These are phyloP conservation scores for Inonotus hispidus DNA, from an alignment of 1,284 basidiomycete species.

Conservation along the genomic window DNA sequence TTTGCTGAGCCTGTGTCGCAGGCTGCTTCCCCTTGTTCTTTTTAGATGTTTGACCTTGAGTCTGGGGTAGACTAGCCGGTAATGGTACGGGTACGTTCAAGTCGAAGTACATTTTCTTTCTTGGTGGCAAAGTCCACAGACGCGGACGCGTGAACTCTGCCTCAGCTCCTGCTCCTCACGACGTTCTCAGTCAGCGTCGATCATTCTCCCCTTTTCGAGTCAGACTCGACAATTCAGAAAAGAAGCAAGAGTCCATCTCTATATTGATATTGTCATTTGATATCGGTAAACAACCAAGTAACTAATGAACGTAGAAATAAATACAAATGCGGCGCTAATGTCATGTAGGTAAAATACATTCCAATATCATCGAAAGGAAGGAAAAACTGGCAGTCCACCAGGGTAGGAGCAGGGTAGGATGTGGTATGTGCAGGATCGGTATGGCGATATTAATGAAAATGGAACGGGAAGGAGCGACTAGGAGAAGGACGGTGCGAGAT, in stretches of 20 bases:
- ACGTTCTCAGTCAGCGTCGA: too few species aligned
- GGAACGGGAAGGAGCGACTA: background rate
- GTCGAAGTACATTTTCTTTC: slow-evolving; percentile 49
- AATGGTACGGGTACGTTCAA: slow-evolving; percentile 45
- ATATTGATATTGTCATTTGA: background rate
- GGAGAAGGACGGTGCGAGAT: background rate
- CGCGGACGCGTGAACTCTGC: too few species aligned
- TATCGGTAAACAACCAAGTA: background rate
- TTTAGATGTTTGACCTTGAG: slow-evolving; percentile 30
- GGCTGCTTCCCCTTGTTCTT: slow-evolving; percentile 44
- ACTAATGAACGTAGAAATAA: background rate
- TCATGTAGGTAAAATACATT: background rate
- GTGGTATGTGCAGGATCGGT: background rate
- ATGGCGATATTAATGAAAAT: background rate
- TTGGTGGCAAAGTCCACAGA: background rate
- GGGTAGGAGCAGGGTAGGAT: background rate
- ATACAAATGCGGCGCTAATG: slow-evolving; percentile 6
- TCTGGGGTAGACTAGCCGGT: slow-evolving; percentile 22
- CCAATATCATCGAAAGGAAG: too few species aligned
- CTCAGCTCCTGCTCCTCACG: too few species aligned
- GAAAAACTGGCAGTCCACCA: background rate
- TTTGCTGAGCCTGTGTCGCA: slow-evolving; percentile 20
- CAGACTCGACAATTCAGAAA: background rate
- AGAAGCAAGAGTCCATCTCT: background rate
- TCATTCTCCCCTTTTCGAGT: background rate